Evolutionary conservation across 768 basidiomycete genomes (phyloP).

Genomic region (Russula abietina): DNA sequence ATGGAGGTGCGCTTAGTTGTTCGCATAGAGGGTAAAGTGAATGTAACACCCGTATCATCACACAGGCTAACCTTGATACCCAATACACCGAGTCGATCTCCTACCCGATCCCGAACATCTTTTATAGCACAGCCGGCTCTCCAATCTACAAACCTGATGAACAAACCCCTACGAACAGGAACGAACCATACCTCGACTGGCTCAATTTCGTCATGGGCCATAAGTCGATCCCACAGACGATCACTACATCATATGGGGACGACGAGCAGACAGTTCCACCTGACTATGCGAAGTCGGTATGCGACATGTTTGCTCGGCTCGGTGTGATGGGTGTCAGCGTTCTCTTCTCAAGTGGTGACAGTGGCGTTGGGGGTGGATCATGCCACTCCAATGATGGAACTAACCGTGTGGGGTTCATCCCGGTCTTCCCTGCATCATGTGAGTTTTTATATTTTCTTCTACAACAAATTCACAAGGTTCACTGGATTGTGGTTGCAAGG

Average conservation of each 20-base stretch:
- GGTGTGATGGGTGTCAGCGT: constrained; percentile 53
- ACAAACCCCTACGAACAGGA: constrained; percentile 39
- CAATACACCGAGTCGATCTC: constrained; percentile 35
- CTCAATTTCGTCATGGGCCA: constrained; percentile 46
- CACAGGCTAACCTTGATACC: constrained; percentile 33
- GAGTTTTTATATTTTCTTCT: background rate
- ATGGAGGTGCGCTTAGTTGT: constrained; percentile 39
- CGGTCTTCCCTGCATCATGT: constrained; percentile 42
- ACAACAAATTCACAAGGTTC: background rate
- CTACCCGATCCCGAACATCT: constrained; percentile 54
- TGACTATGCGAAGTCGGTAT: constrained; percentile 56
- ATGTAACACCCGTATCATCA: background rate
- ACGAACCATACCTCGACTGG: constrained; percentile 64
- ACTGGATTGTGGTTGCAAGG: constrained; percentile 20
- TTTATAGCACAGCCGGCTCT: constrained; percentile 60
- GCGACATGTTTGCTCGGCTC: constrained; percentile 56
- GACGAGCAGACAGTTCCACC: constrained; percentile 49
- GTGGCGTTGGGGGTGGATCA: constrained; percentile 49
- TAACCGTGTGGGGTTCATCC: constrained; percentile 30
- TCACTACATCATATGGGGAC: constrained; percentile 61
- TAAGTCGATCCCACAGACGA: constrained; percentile 47
- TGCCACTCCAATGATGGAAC: constrained; percentile 41
- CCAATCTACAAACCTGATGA: constrained; percentile 54
- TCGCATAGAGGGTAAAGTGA: too few species aligned
- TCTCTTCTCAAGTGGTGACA: constrained; percentile 61